These are phyloP conservation scores for Curvularia sp. DNA, from an alignment of 2,329 filamentous ascomycete species.

Conservation along the genomic window DNA sequence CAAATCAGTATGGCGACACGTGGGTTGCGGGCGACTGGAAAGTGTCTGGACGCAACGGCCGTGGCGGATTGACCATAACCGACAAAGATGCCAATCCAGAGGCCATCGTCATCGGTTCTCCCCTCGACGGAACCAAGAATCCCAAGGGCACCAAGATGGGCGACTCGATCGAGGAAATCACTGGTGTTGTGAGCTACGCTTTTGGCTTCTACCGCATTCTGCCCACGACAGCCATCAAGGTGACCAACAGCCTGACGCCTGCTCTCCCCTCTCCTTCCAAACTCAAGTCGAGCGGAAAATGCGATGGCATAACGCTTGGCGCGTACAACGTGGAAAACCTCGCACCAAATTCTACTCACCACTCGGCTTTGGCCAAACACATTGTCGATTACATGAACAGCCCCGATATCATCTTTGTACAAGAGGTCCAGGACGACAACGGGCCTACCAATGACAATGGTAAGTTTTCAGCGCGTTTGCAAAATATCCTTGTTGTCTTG, in stretches of 20 bases:
- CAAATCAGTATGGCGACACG: constrained; percentile 71
- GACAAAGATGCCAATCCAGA: constrained; percentile 72
- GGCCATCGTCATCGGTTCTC: constrained; percentile 68
- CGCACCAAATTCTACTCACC: constrained; percentile 61
- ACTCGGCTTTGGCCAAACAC: constrained; percentile 67
- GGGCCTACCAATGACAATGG: constrained; percentile 67
- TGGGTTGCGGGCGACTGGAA: constrained; percentile 73
- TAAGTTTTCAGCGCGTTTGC: constrained; percentile 32
- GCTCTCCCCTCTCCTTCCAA: constrained; percentile 59
- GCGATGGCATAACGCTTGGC: constrained; percentile 68
- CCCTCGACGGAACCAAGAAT: constrained; percentile 70
- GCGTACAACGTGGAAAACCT: constrained; percentile 77
- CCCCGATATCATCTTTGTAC: constrained; percentile 72
- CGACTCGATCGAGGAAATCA: constrained; percentile 70
- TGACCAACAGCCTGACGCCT: constrained; percentile 56
- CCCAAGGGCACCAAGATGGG: constrained; percentile 67
- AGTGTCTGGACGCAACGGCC: constrained; percentile 66
- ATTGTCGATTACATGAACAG: constrained; percentile 69
- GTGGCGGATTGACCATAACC: constrained; percentile 70
- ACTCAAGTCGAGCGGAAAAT: constrained; percentile 63
- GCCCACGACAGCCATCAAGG: constrained; percentile 65
- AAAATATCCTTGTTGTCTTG: not conserved
- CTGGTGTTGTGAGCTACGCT: constrained; percentile 69
- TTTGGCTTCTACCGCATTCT: constrained; percentile 75
- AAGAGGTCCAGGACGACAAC: constrained; percentile 74